phyloP scores from a whole-genome alignment of 2,329 filamentous ascomycete species.

The Blastomyces silverae region DNA sequence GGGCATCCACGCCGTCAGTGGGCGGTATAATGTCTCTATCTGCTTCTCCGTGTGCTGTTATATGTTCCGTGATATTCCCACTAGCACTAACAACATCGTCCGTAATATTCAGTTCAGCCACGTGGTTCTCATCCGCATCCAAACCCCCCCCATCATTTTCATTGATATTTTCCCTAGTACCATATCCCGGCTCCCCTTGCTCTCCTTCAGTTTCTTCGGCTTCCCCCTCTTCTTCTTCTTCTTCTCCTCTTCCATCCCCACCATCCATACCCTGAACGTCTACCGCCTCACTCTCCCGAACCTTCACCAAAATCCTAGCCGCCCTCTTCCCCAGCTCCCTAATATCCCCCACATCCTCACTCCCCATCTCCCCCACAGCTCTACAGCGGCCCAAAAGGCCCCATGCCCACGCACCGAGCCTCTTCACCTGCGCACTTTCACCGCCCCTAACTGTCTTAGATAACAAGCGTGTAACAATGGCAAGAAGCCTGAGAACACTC shows the following conservation, averaged over 20 bases:
- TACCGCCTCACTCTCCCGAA: constrained; percentile 35
- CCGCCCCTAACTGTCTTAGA: constrained; percentile 57
- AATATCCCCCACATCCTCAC: constrained; percentile 67
- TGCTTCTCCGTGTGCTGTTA: constrained; percentile 6
- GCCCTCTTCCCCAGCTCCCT: constrained; percentile 75
- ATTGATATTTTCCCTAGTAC: neutral
- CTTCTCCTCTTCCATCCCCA: constrained; percentile 22
- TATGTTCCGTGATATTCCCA: neutral
- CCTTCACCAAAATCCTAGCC: constrained; percentile 42
- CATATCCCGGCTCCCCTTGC: constrained; percentile 27
- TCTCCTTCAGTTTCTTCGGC: constrained; percentile 18
- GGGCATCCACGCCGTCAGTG: constrained; percentile 11
- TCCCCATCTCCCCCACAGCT: constrained; percentile 65
- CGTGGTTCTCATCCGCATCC: neutral
- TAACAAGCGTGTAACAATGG: constrained; percentile 52
- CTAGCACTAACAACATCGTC: neutral
- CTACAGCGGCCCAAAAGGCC: constrained; percentile 68
- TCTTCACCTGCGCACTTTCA: constrained; percentile 54
- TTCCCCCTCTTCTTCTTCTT: constrained; percentile 20
- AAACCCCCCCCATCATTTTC: constrained; percentile 9
- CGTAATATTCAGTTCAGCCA: neutral
- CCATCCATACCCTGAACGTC: constrained; percentile 20
- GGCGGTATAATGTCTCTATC: constrained; percentile 17
- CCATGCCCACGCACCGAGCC: constrained; percentile 80
- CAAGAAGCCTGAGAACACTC: constrained; percentile 59